Evolutionary conservation across 352 stramenopile genomes (phyloP).

Genomic region (Aphanomyces invadans): DNA sequence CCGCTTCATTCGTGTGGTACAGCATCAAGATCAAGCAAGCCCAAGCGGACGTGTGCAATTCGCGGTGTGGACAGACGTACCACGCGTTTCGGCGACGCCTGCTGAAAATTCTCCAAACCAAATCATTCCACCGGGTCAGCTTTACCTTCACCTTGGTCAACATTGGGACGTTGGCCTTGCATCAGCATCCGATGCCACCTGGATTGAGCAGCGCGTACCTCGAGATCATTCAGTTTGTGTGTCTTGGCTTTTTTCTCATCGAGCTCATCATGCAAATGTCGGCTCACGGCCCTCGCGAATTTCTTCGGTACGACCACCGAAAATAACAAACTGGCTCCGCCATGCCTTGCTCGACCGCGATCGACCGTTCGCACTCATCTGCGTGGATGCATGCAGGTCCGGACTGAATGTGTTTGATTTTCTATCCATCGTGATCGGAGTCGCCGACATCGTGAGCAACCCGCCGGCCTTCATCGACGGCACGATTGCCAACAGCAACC

Average conservation of each 20-base stretch:
- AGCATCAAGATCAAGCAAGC: not conserved
- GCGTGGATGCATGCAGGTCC: constrained; percentile 28
- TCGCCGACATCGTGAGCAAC: constrained; percentile 57
- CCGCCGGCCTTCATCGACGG: constrained; percentile 59
- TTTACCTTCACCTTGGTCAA: constrained; percentile 63
- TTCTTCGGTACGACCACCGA: constrained; percentile 38
- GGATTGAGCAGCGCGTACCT: constrained; percentile 38
- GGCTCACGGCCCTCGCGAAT: constrained; percentile 64
- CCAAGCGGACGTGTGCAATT: not conserved
- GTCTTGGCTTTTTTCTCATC: constrained; percentile 53
- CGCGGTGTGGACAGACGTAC: not conserved
- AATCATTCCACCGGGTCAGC: not conserved
- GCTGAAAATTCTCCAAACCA: not conserved
- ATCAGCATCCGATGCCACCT: constrained; percentile 68
- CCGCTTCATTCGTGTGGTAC: not conserved
- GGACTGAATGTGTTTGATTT: constrained; percentile 80
- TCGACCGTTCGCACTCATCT: not conserved
- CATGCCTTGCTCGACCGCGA: too few relatives aligned
- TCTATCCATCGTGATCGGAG: constrained; percentile 68
- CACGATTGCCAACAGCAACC: not conserved
- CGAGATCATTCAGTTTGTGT: constrained; percentile 70
- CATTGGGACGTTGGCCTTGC: constrained; percentile 63
- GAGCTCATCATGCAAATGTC: constrained; percentile 80
- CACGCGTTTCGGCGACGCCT: not conserved
- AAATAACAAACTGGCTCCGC: too few relatives aligned